Evolutionary conservation across 2,329 filamentous ascomycete genomes (phyloP), one percentile per base, ranked within the genome.

Genomic region (Amphichorda felina): DNA sequence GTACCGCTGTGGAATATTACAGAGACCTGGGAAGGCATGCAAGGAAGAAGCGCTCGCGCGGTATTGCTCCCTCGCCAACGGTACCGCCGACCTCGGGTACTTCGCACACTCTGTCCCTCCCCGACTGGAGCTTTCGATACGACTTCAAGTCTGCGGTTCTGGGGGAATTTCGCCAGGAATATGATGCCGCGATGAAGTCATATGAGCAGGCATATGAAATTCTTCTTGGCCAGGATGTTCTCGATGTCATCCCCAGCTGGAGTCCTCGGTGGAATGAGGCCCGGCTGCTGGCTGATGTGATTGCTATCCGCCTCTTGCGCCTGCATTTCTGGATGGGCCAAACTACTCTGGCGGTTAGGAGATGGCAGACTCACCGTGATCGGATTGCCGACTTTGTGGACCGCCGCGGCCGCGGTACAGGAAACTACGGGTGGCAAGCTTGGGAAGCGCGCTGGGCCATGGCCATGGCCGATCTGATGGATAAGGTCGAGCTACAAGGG

Each of bases 61-160:
- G 84, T 7, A 68, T 76, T 14, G 77, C 82, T 11, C 87, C 87
- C 9, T 78, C 82, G 33, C 86, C 88, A 3, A 89, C 86, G 6
- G 70, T 85, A 22, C 84, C 87, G 4, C 85, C 86, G 2, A 89
- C 84, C 0, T 78, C 72, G 15, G 85, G 84, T 19, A 93, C 85
- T 2, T 93, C 87, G 1, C 83, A 91, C 49, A 85, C 82, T 0
- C 60, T 95, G n/a, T 83, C 87, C 2, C 65, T 80, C 8, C 78
- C 86, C 29, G 88, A 85, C 4, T 98, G 89, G 91, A 87, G 86
- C 49, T 80, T 93, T 36, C 79, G 89, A 13, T 95, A 95, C 56
- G 89, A 98, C 50, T 87, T 94, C 62, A 98, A 98, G 54, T 70
- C 88, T 14, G 89, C 81, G 6, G 68, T 94, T 0, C 84, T 96